Evolutionary conservation across 345 rosid genomes (phyloP).

Genomic region (Microthlaspi erraticum): DNA sequence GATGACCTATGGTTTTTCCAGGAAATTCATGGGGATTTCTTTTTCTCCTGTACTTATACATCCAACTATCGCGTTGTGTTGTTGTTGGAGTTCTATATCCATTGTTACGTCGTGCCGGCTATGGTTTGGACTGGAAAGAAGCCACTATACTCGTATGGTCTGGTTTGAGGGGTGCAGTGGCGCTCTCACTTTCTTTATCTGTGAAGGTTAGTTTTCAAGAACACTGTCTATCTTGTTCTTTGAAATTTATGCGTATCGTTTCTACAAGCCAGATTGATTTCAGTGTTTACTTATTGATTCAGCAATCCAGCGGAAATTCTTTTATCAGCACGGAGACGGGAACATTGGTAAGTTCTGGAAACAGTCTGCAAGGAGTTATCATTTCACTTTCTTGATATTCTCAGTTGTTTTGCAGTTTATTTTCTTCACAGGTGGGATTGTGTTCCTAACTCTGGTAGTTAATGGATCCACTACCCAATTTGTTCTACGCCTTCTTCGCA

Average conservation of each 20-base stretch:
- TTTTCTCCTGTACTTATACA: slow-evolving; percentile 68
- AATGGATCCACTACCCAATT: slow-evolving; percentile 96
- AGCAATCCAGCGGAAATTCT: slow-evolving; percentile 71
- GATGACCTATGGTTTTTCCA: slow-evolving; percentile 45
- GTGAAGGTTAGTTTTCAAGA: slow-evolving; percentile 70
- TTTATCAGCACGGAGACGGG: slow-evolving; percentile 67
- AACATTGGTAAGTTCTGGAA: slow-evolving; percentile 64
- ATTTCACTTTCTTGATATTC: slow-evolving; percentile 10
- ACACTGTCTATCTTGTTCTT: slow-evolving; percentile 19
- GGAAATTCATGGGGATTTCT: slow-evolving; percentile 84
- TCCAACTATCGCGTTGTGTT: slow-evolving; percentile 69
- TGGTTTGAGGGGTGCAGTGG: slow-evolving; percentile 96
- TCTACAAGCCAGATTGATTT: slow-evolving; percentile 13
- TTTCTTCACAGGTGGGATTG: slow-evolving; percentile 97
- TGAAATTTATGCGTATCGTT: not conserved
- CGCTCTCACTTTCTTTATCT: slow-evolving; percentile 83
- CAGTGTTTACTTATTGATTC: slow-evolving; percentile 31
- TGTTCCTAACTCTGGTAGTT: slow-evolving; percentile 81
- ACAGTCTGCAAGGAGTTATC: not conserved
- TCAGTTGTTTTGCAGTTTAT: slow-evolving; percentile 63
- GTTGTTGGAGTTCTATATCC: slow-evolving; percentile 79
- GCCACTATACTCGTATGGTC: slow-evolving; percentile 83
- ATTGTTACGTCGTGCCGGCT: slow-evolving; percentile 68
- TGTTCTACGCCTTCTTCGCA: slow-evolving; percentile 65
- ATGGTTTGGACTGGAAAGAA: slow-evolving; percentile 97